Evolutionary conservation across 2,329 filamentous ascomycete species (phyloP), one percentile per base, ranked within the genome.

Genomic region (Sordariomycetes sp.): DNA sequence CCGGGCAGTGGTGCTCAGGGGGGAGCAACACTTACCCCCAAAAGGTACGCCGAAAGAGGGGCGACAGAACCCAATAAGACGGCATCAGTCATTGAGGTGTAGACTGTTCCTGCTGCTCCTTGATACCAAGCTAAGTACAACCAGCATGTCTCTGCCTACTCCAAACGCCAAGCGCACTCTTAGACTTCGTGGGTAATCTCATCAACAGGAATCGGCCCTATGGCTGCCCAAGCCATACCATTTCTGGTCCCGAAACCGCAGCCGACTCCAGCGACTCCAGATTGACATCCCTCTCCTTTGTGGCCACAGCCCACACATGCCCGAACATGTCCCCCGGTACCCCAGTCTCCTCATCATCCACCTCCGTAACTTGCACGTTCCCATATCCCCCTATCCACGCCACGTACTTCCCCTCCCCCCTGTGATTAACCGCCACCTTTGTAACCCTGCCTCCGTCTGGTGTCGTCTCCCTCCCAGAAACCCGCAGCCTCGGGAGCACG

Each of bases 381-480:
- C 71, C 72, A 68, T 69, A 74, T 14, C 68, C 60, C 0, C 71
- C 71, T 18, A 73, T 64, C 71, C 71, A 74, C 3, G 71, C 72
- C 2, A 72, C 58, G 55, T 63, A 72, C 32, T 65, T 62, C 7
- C 65, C 61, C 64, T 92, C 85, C 0, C 76, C 69, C 14, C 78
- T 75, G 65, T 95, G 91, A 60, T 88, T 85, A 2, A 96, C 70
- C 1, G 88, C 90, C 20, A 89, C 80, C 70, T 69, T 61, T 35
- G 54, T 63, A 16, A 57, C 62, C 60, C 59, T 59, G 46, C 32
- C 46, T 16, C 58, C 58, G 10, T 55, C 28, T 10, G 58, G 34
- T 18, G 58, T 55, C 56, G 62, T 50, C 59, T 63, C 60, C 58
- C 62, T 53, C 35, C 53, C 54, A 52, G 62, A 55, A 20, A 61